Evolutionary conservation across 1,284 basidiomycete species (phyloP).

Genomic region (Moesziomyces parantarcticus): DNA sequence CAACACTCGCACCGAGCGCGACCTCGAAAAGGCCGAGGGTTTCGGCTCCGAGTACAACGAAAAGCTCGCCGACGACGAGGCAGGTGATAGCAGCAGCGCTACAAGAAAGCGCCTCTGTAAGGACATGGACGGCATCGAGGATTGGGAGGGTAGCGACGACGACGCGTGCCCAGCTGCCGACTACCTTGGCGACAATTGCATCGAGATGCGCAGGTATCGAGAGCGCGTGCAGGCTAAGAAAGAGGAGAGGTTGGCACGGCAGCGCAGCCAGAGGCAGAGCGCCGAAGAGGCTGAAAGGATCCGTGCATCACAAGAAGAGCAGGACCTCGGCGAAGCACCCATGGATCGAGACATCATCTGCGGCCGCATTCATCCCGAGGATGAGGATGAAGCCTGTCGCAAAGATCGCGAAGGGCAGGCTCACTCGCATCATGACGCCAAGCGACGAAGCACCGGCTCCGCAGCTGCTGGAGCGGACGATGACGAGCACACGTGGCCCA

Average conservation of each 20-base stretch:
- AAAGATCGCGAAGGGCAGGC: slow-evolving; percentile 43
- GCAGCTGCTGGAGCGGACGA: slow-evolving; percentile 10
- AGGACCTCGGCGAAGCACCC: slow-evolving; percentile 53
- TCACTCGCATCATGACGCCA: slow-evolving; percentile 1
- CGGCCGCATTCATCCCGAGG: slow-evolving; percentile 32
- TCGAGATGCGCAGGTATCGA: slow-evolving; percentile 56
- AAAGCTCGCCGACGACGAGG: slow-evolving; percentile 12
- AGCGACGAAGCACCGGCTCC: background rate
- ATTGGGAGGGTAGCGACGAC: slow-evolving; percentile 53
- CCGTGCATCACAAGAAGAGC: slow-evolving; percentile 31
- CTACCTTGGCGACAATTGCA: slow-evolving; percentile 64
- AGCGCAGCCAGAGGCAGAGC: slow-evolving; percentile 20
- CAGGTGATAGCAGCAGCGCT: slow-evolving; percentile 13
- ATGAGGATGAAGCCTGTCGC: slow-evolving; percentile 44
- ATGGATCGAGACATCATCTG: slow-evolving; percentile 52
- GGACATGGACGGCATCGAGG: slow-evolving; percentile 53
- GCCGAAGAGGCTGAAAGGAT: slow-evolving; percentile 18
- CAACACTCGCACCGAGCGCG: slow-evolving; percentile 49
- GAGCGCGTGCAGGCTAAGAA: slow-evolving; percentile 27
- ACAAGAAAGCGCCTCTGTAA: slow-evolving; percentile 15
- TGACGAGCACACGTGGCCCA: slow-evolving; percentile 48
- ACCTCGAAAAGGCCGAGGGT: slow-evolving; percentile 54
- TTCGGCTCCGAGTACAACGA: slow-evolving; percentile 22
- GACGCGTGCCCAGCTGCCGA: slow-evolving; percentile 55
- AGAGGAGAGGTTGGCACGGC: slow-evolving; percentile 15